A percentile compares a stretch with the other conserved stretches of the same genome.
These are phyloP conservation scores for Pseudohyphozyma bogoriensis DNA, from an alignment of 768 basidiomycete species.

Conservation along the genomic window DNA sequence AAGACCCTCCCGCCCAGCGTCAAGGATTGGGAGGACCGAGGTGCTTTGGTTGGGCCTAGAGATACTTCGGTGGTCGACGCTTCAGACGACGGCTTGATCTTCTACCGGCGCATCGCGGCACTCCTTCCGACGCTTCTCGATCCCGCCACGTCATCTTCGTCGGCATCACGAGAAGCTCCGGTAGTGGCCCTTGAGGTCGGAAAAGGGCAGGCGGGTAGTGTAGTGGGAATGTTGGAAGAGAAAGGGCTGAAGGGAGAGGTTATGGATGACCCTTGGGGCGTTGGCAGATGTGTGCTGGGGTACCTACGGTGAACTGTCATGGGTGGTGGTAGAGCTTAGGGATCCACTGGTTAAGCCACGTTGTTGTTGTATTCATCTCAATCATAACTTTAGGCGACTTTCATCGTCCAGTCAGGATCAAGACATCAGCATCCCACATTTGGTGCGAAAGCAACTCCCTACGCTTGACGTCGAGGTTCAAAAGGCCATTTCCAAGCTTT, in stretches of 20 bases:
- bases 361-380: too few relatives aligned
- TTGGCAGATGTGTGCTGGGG: conserved; percentile 21
- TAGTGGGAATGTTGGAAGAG: conserved; percentile 10
- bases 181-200: conserved; percentile 31
- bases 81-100: conserved; percentile 48
- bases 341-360: too few relatives aligned
- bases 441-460: too few relatives aligned
- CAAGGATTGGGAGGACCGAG: conserved; percentile 64
- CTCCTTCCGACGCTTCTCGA: conserved; percentile 40
- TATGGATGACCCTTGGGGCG: conserved; percentile 21
- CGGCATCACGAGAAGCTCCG: not conserved
- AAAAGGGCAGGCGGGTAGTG: conserved; percentile 16
- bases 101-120: conserved; percentile 61
- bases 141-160: not conserved
- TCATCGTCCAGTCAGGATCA: too few relatives aligned
- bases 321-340: too few relatives aligned
- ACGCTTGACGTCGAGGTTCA: too few relatives aligned
- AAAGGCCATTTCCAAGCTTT: too few relatives aligned
- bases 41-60: conserved; percentile 66
- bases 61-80: not conserved
- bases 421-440: too few relatives aligned
- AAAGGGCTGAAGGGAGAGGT: conserved; percentile 4
- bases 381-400: too few relatives aligned
- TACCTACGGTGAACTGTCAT: not conserved
- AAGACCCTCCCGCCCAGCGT: conserved; percentile 58